Percentiles rank a stretch among this genome's conserved stretches.
These are phyloP conservation scores for Asterophora parasitica DNA, from an alignment of 768 basidiomycete species.

Conservation along the genomic window DNA sequence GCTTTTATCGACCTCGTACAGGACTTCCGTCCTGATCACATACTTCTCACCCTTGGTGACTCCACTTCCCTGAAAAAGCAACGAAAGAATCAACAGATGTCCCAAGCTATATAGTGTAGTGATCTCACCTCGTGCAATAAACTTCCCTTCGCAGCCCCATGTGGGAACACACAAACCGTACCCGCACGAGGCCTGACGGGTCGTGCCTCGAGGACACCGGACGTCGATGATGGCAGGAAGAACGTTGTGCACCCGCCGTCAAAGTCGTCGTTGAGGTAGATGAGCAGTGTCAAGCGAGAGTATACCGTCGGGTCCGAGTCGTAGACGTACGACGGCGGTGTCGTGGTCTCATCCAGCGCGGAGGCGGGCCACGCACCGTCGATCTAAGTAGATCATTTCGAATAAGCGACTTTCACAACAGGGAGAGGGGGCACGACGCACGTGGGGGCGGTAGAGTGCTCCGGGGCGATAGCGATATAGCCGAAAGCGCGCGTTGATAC, in stretches of 20 bases:
- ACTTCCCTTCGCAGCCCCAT: conserved; percentile 32
- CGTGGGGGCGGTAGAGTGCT: conserved; percentile 47
- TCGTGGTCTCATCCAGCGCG: conserved; percentile 34
- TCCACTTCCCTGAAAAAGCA: conserved; percentile 27
- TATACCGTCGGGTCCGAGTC: conserved; percentile 44
- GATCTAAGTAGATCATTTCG: conserved; percentile 26
- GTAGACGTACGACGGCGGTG: conserved; percentile 41
- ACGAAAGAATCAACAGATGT: neutral
- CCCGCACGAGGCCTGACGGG: conserved; percentile 45
- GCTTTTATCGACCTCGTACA: conserved; percentile 33
- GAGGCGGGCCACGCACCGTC: conserved; percentile 54
- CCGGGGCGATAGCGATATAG: conserved; percentile 48
- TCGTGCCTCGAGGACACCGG: conserved; percentile 42
- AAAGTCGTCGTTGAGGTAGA: conserved; percentile 48
- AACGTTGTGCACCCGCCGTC: conserved; percentile 48
- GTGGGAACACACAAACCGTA: conserved; percentile 46
- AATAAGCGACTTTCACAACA: neutral
- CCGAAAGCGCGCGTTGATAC: conserved; percentile 46
- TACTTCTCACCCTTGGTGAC: conserved; percentile 33
- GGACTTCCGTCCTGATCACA: conserved; percentile 34
- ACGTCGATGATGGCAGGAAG: conserved; percentile 41
- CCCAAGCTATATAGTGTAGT: neutral
- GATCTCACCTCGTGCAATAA: conserved; percentile 28
- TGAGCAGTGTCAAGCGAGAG: conserved; percentile 44
- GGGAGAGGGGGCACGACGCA: conserved; percentile 18